Base-by-base conservation (phyloP, 257 asterid species). In the Cinchona pubescens region DNA sequence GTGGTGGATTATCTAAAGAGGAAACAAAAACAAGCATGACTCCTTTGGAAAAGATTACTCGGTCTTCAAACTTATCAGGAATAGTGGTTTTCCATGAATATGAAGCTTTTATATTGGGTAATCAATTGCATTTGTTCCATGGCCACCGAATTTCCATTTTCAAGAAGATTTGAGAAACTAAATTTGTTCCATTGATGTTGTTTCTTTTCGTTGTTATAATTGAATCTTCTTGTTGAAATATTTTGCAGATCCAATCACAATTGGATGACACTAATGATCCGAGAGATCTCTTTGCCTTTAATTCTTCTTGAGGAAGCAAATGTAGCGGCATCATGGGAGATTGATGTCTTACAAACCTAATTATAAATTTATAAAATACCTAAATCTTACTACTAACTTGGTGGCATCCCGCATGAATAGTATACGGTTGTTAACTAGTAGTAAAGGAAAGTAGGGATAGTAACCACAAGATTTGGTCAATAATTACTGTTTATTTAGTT, bases 251-350 rank as follows among this genome's bases (percentile, higher is more conserved):
- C 38, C 97, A 96, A 19, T 89, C 98, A 71, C 97, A 86, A 72
- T 62, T 92, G 85, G 98, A 92, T 25, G 98, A 92, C 64, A 94
- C 96, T 94, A 66, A 91, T 94, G 98, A 94, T 94, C 81, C 93
- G 83, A 37, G 98, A 94, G 82, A 87, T 92, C 71, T 92, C 99
- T 23, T 67, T 85, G 84, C 96, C 93, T 51, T 94, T 92, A 82
- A 79, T 91, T 82, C 90, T 66, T 68, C 84, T 91, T 3, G 91
- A 82, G 61, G 93, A 86, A 79, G 76, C 78, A 23, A 92, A 87
- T 30, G 96, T 87, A 81, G 82, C 85, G 21, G 87, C 82, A 65
- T 87, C 96, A 2, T 94, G 99, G 99, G 97, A 92, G 83, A n/a
- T n/a, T n/a, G n/a, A n/a, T n/a, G n/a, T n/a, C n/a, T n/a, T n/a